A percentile compares a stretch with the other conserved stretches of the same genome.
phyloP scores from a whole-genome alignment of 176 grass and related monocot genomes.

The Olyra latifolia region DNA sequence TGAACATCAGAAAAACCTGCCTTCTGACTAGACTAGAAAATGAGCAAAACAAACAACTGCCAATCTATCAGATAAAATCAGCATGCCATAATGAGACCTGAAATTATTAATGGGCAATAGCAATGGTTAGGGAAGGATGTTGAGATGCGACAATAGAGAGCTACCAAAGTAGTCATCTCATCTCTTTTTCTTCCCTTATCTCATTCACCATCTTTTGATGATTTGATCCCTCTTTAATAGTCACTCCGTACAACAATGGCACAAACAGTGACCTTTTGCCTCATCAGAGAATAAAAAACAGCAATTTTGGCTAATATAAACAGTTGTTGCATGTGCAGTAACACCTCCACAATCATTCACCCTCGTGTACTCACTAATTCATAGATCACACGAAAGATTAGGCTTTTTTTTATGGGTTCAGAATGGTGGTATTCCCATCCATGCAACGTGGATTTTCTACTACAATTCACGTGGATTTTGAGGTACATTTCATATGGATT shows the following conservation, averaged over 20 bases:
- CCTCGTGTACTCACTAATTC: background rate
- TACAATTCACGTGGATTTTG: background rate
- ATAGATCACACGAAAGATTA: background rate
- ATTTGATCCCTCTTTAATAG: background rate
- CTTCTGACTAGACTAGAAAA: background rate
- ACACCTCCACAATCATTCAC: conserved; percentile 1
- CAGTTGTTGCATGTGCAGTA: conserved; percentile 3
- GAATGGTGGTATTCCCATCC: background rate
- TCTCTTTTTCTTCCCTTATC: conserved; percentile 20
- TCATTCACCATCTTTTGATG: background rate
- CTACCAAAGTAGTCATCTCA: conserved; percentile 24
- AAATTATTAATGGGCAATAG: background rate
- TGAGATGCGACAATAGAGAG: conserved; percentile 21
- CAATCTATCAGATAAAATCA: conserved; percentile 20
- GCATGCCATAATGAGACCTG: background rate
- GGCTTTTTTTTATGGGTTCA: background rate
- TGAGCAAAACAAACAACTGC: conserved; percentile 15
- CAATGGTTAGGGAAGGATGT: conserved; percentile 4
- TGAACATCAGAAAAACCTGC: background rate
- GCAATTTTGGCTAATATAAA: conserved; percentile 8
- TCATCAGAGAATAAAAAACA: conserved; percentile 6
- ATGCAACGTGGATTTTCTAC: background rate
- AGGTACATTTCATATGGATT: background rate
- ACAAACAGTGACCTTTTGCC: background rate
- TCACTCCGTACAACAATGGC: conserved; percentile 22